These are phyloP conservation scores for Aspergillus awamori DNA, from an alignment of 2,329 filamentous ascomycete genomes.

Conservation along the genomic window DNA sequence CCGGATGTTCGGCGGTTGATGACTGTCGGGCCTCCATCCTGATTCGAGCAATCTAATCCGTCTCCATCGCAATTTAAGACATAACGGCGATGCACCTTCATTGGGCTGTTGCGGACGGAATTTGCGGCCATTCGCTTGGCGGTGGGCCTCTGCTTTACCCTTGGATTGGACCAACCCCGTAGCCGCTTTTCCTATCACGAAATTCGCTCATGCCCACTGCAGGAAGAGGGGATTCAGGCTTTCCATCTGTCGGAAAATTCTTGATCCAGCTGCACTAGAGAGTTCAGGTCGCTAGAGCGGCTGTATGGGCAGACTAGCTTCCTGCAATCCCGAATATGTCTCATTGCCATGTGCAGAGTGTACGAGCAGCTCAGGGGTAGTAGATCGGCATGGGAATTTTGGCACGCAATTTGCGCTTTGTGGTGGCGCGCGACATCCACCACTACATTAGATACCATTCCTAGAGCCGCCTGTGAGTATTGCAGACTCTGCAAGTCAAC, in stretches of 20 bases:
- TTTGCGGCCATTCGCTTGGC: not conserved
- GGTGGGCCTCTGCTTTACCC: not conserved
- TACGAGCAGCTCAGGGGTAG: not conserved
- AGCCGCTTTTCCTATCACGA: not conserved
- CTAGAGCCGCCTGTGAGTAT: not conserved
- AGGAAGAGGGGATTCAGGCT: not conserved
- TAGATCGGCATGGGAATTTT: not conserved
- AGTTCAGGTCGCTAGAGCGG: not conserved
- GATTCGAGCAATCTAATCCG: not conserved
- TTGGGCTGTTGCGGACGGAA: not conserved
- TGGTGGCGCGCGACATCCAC: slow-evolving; percentile 1
- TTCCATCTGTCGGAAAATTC: not conserved
- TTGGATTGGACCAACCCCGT: not conserved
- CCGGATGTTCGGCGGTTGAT: not conserved
- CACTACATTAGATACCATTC: not conserved
- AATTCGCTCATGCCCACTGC: not conserved
- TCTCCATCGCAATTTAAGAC: not conserved
- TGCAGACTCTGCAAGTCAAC: not conserved
- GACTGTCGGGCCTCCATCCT: not conserved
- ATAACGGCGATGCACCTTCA: not conserved
- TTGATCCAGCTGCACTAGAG: not conserved
- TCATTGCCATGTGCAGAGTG: not conserved
- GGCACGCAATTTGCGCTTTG: not conserved
- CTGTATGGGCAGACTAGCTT: not conserved
- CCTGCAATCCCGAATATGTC: not conserved